phyloP scores from a whole-genome alignment of 495 filamentous ascomycete genomes.

The Penicillium argentinense region DNA sequence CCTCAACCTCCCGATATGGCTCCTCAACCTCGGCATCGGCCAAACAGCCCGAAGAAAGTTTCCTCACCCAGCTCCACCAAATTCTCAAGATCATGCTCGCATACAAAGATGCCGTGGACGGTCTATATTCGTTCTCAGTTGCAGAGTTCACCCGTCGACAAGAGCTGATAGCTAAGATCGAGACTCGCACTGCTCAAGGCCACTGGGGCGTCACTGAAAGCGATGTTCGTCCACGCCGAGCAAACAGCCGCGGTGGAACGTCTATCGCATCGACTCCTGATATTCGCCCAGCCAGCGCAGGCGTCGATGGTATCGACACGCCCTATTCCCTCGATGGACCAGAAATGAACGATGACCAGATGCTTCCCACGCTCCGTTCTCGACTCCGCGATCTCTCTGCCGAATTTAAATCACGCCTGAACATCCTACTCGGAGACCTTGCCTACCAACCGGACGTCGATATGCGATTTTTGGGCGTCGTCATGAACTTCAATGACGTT shows the following conservation, averaged over 20 bases:
- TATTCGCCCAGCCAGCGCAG: slow-evolving; percentile 23
- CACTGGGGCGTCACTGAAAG: slow-evolving; percentile 64
- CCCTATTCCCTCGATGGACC: slow-evolving; percentile 35
- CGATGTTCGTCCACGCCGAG: slow-evolving; percentile 38
- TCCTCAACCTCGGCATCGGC: slow-evolving; percentile 42
- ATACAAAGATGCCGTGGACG: slow-evolving; percentile 92
- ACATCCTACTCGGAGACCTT: slow-evolving; percentile 82
- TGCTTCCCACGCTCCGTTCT: slow-evolving; percentile 73
- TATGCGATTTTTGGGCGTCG: slow-evolving; percentile 91
- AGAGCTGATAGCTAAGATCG: slow-evolving; percentile 73
- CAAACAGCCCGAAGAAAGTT: slow-evolving; percentile 70
- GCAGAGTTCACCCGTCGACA: slow-evolving; percentile 91
- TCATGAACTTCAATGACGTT: slow-evolving; percentile 99
- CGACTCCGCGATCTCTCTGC: slow-evolving; percentile 68
- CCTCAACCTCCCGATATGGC: slow-evolving; percentile 40
- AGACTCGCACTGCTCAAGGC: slow-evolving; percentile 58
- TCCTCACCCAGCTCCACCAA: slow-evolving; percentile 86
- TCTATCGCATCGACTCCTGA: slow-evolving; percentile 35
- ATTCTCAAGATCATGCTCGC: slow-evolving; percentile 91
- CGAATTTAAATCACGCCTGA: slow-evolving; percentile 73
- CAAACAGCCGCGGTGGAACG: slow-evolving; percentile 24
- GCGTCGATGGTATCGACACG: slow-evolving; percentile 29
- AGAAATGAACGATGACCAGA: slow-evolving; percentile 54
- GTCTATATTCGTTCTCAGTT: slow-evolving; percentile 89
- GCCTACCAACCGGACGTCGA: slow-evolving; percentile 92